These are phyloP conservation scores for Ophidiomyces ophidiicola DNA, from an alignment of 2,329 filamentous ascomycete species.

Conservation along the genomic window DNA sequence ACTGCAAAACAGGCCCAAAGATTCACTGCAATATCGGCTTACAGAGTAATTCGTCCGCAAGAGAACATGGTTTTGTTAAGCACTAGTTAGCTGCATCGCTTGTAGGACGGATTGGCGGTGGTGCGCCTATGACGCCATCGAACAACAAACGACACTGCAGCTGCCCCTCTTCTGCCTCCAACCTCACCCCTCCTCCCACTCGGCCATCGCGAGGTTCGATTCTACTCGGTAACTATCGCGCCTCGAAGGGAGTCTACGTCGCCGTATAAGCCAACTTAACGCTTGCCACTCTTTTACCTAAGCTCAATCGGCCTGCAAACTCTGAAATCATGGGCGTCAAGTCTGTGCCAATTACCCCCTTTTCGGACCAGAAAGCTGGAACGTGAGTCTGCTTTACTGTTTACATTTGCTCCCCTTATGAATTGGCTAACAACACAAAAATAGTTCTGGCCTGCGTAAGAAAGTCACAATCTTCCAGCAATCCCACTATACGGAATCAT, in stretches of 20 bases:
- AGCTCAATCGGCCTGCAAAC: too few species aligned
- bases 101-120: too few species aligned
- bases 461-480: slow-evolving; percentile 98
- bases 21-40: too few species aligned
- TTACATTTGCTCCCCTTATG: slow-evolving; percentile 9
- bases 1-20: too few species aligned
- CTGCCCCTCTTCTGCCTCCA: neutral
- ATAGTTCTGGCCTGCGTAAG: slow-evolving; percentile 91
- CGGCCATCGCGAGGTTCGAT: neutral
- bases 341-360: slow-evolving; percentile 71
- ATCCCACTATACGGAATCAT: slow-evolving; percentile 89
- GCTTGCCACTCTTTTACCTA: too few species aligned
- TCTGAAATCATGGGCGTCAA: slow-evolving; percentile 54
- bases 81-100: too few species aligned
- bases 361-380: slow-evolving; percentile 95
- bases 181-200: neutral
- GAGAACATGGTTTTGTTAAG: too few species aligned
- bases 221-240: too few species aligned
- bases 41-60: too few species aligned
- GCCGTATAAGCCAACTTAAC: too few species aligned
- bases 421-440: slow-evolving; percentile 15
- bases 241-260: too few species aligned
- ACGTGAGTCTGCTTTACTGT: slow-evolving; percentile 57
- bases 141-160: slow-evolving; percentile 1
- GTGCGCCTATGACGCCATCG: too few species aligned